Evolutionary conservation across 176 grass and related monocot species (phyloP).

Genomic region (Hordeum marinum): DNA sequence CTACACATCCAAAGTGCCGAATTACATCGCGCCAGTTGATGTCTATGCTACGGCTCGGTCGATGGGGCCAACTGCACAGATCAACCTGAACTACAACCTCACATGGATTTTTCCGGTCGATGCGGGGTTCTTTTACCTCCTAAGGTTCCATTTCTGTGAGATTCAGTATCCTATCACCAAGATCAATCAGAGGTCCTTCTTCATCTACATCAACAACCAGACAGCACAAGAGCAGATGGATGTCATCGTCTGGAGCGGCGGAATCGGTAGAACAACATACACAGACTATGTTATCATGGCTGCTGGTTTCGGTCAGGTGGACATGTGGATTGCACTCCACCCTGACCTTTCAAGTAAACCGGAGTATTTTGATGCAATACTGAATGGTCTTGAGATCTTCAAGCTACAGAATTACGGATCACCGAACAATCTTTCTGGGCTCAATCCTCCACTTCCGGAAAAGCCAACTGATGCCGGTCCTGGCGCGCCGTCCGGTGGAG

Average conservation of each 20-base stretch:
- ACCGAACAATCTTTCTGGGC: conserved; percentile 44
- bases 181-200: conserved; percentile 54
- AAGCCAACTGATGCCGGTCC: not conserved
- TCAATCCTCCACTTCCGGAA: conserved; percentile 26
- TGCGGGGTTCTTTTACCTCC: conserved; percentile 49
- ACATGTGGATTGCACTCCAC: conserved; percentile 73
- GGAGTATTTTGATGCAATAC: conserved; percentile 68
- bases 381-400: conserved; percentile 82
- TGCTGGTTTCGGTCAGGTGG: conserved; percentile 18
- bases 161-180: conserved; percentile 60
- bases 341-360: conserved; percentile 32
- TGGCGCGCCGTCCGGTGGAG: not conserved
- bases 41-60: conserved; percentile 69
- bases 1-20: conserved; percentile 21
- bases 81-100: conserved; percentile 82
- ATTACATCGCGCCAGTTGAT: conserved; percentile 41
- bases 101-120: conserved; percentile 69
- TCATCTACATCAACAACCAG: conserved; percentile 74
- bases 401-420: conserved; percentile 7
- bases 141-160: conserved; percentile 89
- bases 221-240: conserved; percentile 44
- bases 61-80: conserved; percentile 50
- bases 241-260: conserved; percentile 40
- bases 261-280: conserved; percentile 42
- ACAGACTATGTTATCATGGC: conserved; percentile 34